These are phyloP conservation scores for Phytopythium ostracodes DNA, from an alignment of 352 stramenopile genomes.

Conservation along the genomic window DNA sequence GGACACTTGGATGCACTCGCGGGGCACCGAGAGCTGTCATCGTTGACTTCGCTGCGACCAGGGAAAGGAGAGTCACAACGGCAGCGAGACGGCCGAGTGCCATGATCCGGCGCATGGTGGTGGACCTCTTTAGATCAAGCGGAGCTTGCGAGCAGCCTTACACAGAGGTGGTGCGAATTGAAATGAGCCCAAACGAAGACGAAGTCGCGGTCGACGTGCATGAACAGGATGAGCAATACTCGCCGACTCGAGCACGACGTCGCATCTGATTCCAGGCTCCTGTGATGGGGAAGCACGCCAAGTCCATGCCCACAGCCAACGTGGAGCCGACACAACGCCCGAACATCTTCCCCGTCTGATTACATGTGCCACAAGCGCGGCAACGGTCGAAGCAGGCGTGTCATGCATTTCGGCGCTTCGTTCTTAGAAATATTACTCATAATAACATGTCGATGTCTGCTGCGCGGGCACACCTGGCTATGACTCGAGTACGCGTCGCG, in stretches of 20 bases:
- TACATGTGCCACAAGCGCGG: not conserved
- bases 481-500: too few relatives aligned
- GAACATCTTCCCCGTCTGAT: not conserved
- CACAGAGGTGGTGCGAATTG: too few relatives aligned
- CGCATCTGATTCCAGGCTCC: not conserved
- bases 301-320: not conserved
- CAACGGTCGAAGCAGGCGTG: not conserved
- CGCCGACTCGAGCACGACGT: not conserved
- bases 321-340: not conserved
- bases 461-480: not conserved
- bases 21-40: not conserved
- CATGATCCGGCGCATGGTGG: not conserved
- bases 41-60: not conserved
- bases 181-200: not conserved
- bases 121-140: not conserved
- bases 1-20: constrained; percentile 15
- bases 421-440: too few relatives aligned
- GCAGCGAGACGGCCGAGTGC: not conserved
- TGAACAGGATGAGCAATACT: not conserved
- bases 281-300: not conserved
- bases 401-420: too few relatives aligned
- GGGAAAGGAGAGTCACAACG: not conserved
- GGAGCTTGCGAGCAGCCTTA: too few relatives aligned
- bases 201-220: not conserved
- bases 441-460: too few relatives aligned